Evolutionary conservation across 768 basidiomycete species (phyloP).

Genomic region (Rhodotorula babjevae): DNA sequence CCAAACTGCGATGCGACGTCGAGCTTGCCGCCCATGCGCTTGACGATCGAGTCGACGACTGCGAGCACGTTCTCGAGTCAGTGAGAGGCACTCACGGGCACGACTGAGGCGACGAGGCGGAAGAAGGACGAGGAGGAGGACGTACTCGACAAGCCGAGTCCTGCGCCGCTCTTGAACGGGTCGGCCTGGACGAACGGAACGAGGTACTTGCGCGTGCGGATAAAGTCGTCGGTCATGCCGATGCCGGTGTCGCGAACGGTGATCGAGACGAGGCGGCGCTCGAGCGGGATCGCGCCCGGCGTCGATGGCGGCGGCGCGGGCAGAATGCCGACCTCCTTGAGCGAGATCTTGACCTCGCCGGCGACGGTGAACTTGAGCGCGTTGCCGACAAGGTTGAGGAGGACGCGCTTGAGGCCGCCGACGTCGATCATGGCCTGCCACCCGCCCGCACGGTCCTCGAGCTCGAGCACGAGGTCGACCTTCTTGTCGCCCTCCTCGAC

Average conservation of each 20-base stretch:
- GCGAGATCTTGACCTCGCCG: constrained; percentile 18
- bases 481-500: background rate
- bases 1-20: constrained; percentile 17
- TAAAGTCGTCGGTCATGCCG: constrained; percentile 23
- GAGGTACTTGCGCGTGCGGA: constrained; percentile 5
- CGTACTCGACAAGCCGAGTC: constrained; percentile 20
- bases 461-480: constrained; percentile 26
- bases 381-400: constrained; percentile 24
- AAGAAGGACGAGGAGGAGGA: background rate
- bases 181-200: constrained; percentile 23
- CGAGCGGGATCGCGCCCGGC: background rate
- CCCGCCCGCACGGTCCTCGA: constrained; percentile 7
- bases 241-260: constrained; percentile 19
- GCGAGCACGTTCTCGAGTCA: background rate
- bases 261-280: constrained; percentile 9
- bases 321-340: constrained; percentile 13
- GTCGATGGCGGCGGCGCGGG: background rate
- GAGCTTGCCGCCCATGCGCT: constrained; percentile 20
- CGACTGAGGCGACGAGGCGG: background rate
- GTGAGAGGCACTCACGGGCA: too few species aligned
- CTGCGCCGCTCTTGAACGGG: constrained; percentile 20
- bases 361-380: constrained; percentile 21
- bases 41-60: constrained; percentile 22
- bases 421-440: constrained; percentile 21
- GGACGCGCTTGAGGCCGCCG: constrained; percentile 14